Evolutionary conservation across 306 rosid genomes (phyloP), one percentile per base, ranked within the genome.

Genomic region (Medicago arabica): DNA sequence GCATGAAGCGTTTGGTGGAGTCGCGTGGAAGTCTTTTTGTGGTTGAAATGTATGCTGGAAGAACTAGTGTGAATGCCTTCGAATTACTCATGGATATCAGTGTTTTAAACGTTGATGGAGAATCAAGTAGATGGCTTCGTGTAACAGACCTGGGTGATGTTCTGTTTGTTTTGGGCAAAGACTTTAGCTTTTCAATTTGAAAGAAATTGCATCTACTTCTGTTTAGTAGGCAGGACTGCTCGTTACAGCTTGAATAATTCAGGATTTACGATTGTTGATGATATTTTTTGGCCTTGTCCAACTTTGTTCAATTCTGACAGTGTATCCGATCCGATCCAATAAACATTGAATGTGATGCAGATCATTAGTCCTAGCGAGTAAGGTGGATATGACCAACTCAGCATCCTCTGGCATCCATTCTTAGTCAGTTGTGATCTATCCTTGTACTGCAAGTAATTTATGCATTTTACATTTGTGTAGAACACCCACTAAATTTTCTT

Each of bases 21-120:
- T 82, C 40, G 6, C 23, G 74, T 16, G 86, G 88, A 8, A 75
- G 78, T 28, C 86, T 87, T 12, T 79, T 72, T 55, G 81, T 84
- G 11, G 77, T 87, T 25, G 90, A 81, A 69, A 55, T 79, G 58
- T 50, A 68, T 58, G 10, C 61, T 40, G 69, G 49, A 12, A 34
- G 50, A 50, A n/a, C 19, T 51, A 2, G 10, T 2, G 12, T 2
- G 23, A 51, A 51, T 51, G 6, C 5, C 10, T 7, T 1, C 11
- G 2, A 51, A 7, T 7, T 16, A 16, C 4, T 6, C 23, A 16
- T 51, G 9, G 34, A 55, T 19, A 21, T 19, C 15, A 55, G 6
- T 18, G 14, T 55, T 55, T 10, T 55, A 18, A 4, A 13, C 7
- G 51, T 46, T 46, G 51, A 46, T 10, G 7, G 13, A 13, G 7